phyloP scores from a whole-genome alignment of 352 stramenopile genomes.

The Pythium phragmitis region DNA sequence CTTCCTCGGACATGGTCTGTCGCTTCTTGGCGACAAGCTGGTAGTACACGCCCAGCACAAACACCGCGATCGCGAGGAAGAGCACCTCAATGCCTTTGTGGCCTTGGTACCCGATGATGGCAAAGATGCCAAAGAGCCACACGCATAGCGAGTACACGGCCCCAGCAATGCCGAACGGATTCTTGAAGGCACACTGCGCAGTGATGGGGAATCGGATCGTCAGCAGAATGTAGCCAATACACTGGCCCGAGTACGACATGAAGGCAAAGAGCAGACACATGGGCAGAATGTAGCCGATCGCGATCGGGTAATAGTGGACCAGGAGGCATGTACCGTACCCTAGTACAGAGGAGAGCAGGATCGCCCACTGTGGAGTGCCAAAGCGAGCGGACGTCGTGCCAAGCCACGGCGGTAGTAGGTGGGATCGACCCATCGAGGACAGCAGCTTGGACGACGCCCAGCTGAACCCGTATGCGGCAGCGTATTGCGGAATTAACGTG shows the following conservation, averaged over 20 bases:
- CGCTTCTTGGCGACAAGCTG: conserved; percentile 14
- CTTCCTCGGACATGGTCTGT: conserved; percentile 28
- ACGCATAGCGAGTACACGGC: conserved; percentile 26
- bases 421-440: conserved; percentile 10
- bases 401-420: conserved; percentile 9
- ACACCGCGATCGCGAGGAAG: conserved; percentile 6
- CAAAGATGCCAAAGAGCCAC: conserved; percentile 26
- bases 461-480: conserved; percentile 9
- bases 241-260: conserved; percentile 30
- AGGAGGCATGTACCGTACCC: conserved; percentile 23
- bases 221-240: conserved; percentile 29
- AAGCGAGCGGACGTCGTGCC: conserved; percentile 14
- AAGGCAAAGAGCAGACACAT: conserved; percentile 26
- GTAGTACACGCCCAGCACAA: conserved; percentile 20
- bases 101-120: conserved; percentile 25
- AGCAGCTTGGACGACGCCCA: conserved; percentile 14
- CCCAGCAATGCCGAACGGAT: conserved; percentile 27
- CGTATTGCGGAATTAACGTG: conserved; percentile 15
- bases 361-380: conserved; percentile 15
- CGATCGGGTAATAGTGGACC: conserved; percentile 7
- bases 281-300: conserved; percentile 20
- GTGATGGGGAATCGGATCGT: conserved; percentile 19
- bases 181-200: conserved; percentile 19
- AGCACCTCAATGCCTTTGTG: conserved; percentile 16
- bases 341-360: conserved; percentile 11